Evolutionary conservation across 192 early-diverging fungal genomes (phyloP).

Genomic region (Cetraspora pellucida): DNA sequence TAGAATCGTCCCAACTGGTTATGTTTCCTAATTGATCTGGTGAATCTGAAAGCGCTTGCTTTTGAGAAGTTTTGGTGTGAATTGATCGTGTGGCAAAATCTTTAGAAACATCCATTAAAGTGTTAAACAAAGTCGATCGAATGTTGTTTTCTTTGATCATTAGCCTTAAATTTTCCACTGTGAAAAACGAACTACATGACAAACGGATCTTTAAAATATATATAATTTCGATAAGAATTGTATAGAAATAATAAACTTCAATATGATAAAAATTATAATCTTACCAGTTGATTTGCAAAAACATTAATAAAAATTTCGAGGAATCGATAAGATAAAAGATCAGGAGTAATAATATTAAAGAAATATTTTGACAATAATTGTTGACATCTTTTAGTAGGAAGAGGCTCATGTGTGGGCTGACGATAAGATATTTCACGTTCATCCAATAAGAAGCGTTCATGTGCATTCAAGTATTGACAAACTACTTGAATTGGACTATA

Average conservation of each 20-base stretch:
- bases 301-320: slow-evolving; percentile 36
- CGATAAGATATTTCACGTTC: slow-evolving; percentile 1
- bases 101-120: slow-evolving; percentile 27
- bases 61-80: background rate
- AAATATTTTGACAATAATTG: slow-evolving; percentile 28
- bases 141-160: slow-evolving; percentile 24
- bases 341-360: slow-evolving; percentile 1
- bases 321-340: slow-evolving; percentile 31
- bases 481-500: slow-evolving; percentile 27
- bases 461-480: slow-evolving; percentile 21
- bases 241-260: too few relatives aligned
- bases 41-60: background rate
- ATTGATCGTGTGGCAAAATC: slow-evolving; percentile 33
- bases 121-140: slow-evolving; percentile 24
- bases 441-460: background rate
- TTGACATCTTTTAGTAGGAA: slow-evolving; percentile 3
- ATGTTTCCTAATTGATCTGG: background rate
- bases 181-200: slow-evolving; percentile 30
- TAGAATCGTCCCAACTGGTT: slow-evolving; percentile 25
- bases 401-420: background rate
- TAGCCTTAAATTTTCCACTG: slow-evolving; percentile 27
- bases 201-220: too few relatives aligned
- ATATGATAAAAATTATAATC: background rate
- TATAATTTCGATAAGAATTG: too few relatives aligned
- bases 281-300: slow-evolving; percentile 36